Evolutionary conservation across 352 stramenopile species (phyloP), one percentile per base, ranked within the genome.

Genomic region (Pythium guiyangense): DNA sequence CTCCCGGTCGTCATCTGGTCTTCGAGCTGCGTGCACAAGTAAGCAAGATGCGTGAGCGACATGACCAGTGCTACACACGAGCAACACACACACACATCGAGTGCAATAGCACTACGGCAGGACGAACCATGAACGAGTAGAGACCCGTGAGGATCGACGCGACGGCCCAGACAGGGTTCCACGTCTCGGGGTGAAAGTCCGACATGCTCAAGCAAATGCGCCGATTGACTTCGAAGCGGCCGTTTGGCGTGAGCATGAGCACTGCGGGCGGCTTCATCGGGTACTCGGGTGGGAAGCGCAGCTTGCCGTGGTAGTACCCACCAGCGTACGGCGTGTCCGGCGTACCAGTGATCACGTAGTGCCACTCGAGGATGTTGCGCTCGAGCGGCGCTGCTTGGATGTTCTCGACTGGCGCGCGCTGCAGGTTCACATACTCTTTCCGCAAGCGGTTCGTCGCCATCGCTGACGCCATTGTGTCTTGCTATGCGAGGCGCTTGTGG

Each of bases 111-210:
- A n/a, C n/a, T n/a, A 59, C 11, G 15, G 11, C 31, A 4, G 6
- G 29, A 47, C 70, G 62, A 34, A 88, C 79, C 89, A 97, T 97
- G 77, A 98, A 98, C 11, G 89, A 98, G 64, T 97, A 96, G 18
- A 98, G 70, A 3, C 94, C 95, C 34, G 86, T 97, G 54, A 98
- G 76, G 67, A 98, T 98, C 26, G 92, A 97, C 46, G 75, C 83
- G 27, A 98, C 89, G n/a, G 78, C 87, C 94, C 94, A 98, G 66
- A 97, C 91, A 29, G 95, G 95, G 74, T 98, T 98, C 95, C 95
- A 98, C 6, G 83, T 95, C 72, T 98, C 92, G 6, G 91, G 91
- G 64, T 98, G 93, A 64, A 96, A 98, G 72, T 98, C 94, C 48
- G 84, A 96, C 92, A 98, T 98, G 55, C 74, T 94, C 18, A 98